Evolutionary conservation across 1,284 basidiomycete species (phyloP).

Genomic region (Cystobasidium pallidum): DNA sequence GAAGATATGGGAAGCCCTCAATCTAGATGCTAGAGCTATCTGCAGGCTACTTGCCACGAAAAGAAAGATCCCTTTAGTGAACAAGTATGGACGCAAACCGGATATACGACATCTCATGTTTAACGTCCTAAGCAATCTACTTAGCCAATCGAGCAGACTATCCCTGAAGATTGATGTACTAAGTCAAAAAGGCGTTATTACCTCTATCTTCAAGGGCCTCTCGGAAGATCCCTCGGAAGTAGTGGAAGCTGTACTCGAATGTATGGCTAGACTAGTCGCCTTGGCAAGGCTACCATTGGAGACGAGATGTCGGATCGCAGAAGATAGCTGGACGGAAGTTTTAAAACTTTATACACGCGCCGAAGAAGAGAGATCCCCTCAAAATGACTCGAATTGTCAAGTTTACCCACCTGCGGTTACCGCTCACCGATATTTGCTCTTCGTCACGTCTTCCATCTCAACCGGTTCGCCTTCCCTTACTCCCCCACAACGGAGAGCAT

Average conservation of each 20-base stretch:
- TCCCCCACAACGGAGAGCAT: slow-evolving; percentile 26
- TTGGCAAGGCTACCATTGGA: slow-evolving; percentile 23
- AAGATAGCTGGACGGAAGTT: slow-evolving; percentile 40
- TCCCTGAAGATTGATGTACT: slow-evolving; percentile 44
- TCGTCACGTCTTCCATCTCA: slow-evolving; percentile 11
- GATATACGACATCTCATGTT: slow-evolving; percentile 43
- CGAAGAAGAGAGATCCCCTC: neutral
- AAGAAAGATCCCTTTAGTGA: slow-evolving; percentile 35
- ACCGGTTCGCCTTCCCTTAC: neutral
- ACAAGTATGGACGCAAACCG: slow-evolving; percentile 33
- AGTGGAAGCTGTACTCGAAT: slow-evolving; percentile 37
- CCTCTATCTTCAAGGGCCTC: slow-evolving; percentile 31
- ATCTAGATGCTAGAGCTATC: slow-evolving; percentile 31
- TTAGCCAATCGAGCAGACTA: slow-evolving; percentile 9
- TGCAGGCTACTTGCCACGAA: slow-evolving; percentile 25
- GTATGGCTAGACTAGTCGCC: slow-evolving; percentile 21
- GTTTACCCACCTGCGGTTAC: slow-evolving; percentile 26
- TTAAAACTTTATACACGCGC: slow-evolving; percentile 17
- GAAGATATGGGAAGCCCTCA: slow-evolving; percentile 38
- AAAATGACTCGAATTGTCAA: neutral
- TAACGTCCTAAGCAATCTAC: slow-evolving; percentile 22
- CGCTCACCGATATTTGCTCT: slow-evolving; percentile 36
- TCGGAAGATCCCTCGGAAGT: slow-evolving; percentile 27
- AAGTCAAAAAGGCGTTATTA: slow-evolving; percentile 32
- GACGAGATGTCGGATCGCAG: slow-evolving; percentile 31